Conservation (phyloP, 2,329 filamentous ascomycete genomes). For the Arthroderma sp. region DNA sequence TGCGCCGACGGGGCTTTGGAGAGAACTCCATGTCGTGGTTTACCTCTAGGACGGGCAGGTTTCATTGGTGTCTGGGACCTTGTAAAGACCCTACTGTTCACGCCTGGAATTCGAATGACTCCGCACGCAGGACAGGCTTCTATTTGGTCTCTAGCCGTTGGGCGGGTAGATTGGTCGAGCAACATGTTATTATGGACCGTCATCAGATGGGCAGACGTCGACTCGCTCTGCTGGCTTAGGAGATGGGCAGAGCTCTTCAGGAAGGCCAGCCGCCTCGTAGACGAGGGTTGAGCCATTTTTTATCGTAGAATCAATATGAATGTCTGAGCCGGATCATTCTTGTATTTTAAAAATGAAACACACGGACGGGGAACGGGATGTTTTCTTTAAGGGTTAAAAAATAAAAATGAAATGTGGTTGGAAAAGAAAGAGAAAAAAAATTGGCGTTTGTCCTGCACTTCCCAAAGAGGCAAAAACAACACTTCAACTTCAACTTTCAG, state of each 20-base stretch:
- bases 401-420: background rate
- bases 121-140: slow-evolving; percentile 33
- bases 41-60: background rate
- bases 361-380: too few relatives aligned
- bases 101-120: slow-evolving; percentile 23
- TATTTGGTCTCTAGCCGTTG: slow-evolving; percentile 24
- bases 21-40: background rate
- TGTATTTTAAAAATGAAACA: too few relatives aligned
- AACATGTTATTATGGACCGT: slow-evolving; percentile 28
- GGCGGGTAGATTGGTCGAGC: slow-evolving; percentile 23
- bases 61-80: slow-evolving; percentile 12
- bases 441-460: background rate
- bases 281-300: background rate
- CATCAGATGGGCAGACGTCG: slow-evolving; percentile 33
- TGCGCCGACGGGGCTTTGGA: background rate
- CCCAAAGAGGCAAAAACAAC: slow-evolving; percentile 1
- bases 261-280: slow-evolving; percentile 21
- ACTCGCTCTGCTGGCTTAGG: slow-evolving; percentile 24
- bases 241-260: slow-evolving; percentile 27
- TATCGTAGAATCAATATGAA: background rate
- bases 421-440: background rate
- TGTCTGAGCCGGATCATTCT: background rate
- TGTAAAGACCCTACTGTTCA: slow-evolving; percentile 22
- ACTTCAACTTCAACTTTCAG: background rate
- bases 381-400: background rate